Percentiles rank a stretch among this genome's conserved stretches.
Evolutionary conservation across 2,329 filamentous ascomycete species (phyloP).

Genomic region (Beauveria scarabaeidicola): DNA sequence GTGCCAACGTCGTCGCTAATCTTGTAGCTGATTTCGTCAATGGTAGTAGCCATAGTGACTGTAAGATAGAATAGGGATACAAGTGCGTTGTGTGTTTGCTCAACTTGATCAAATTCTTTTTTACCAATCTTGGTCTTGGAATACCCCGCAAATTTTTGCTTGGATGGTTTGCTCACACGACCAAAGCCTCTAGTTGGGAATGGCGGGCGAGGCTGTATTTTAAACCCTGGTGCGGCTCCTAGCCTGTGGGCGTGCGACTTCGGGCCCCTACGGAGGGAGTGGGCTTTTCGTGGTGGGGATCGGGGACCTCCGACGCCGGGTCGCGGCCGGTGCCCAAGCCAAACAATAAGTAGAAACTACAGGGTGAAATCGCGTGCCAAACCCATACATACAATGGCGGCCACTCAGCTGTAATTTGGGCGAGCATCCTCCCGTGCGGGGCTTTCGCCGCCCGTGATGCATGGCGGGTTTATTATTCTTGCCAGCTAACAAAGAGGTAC

Average conservation of each 20-base stretch:
- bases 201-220: slow-evolving; percentile 5
- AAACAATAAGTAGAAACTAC: neutral
- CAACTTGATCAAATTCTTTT: neutral
- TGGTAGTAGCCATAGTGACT: slow-evolving; percentile 26
- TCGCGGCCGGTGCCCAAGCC: slow-evolving; percentile 5
- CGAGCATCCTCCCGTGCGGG: neutral
- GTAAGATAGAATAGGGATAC: neutral
- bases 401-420: neutral
- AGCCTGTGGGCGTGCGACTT: slow-evolving; percentile 7
- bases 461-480: neutral
- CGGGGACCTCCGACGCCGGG: slow-evolving; percentile 26
- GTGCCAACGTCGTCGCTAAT: slow-evolving; percentile 43
- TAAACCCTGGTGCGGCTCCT: neutral
- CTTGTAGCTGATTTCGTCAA: slow-evolving; percentile 44
- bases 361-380: neutral
- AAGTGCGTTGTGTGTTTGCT: neutral
- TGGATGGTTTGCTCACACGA: neutral
- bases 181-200: neutral
- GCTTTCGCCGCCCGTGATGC: neutral
- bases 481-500: neutral
- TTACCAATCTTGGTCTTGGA: neutral
- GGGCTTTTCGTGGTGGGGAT: slow-evolving; percentile 13
- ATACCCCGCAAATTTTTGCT: neutral
- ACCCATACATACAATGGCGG: neutral
- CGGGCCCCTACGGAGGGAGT: slow-evolving; percentile 3